Evolutionary conservation across 1,139 yeast genomes (phyloP), one percentile per base, ranked within the genome.

Genomic region (Magnusiomyces sp.): DNA sequence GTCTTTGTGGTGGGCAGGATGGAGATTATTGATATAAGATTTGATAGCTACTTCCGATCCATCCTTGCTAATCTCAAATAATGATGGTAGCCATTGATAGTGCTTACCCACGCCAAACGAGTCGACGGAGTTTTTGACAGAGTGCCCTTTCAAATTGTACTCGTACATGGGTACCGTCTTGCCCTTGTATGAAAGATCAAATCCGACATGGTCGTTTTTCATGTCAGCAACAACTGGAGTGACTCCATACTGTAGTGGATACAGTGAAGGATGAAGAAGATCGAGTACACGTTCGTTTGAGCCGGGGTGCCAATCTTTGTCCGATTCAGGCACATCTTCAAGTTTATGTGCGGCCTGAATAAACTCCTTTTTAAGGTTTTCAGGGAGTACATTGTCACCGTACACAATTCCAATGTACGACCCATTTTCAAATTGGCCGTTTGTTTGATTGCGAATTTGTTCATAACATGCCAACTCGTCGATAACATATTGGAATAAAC

Each of bases 291-390:
- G 64, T 14, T 69, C 58, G 42, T 66, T 55, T 0, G 72, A 63
- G 5, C 66, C 64, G 2, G 74, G 75, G 53, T 71, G 76, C 58
- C 68, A 71, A 55, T 72, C 75, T 33, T 50, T 52, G 41, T 51
- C 49, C 33, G 54, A 55, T 9, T 55, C 59, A 37, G 70, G 72
- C 61, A 78, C 76, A 51, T 92, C 94, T 64, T 88, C 96, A 9
- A 51, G 36, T 2, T 36, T 40, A 5, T 43, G 27, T 1, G 45
- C 54, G 23, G 46, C 48, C 13, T 48, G 44, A 40, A 45, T 16
- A 39, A 53, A 31, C 14, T 48, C 23, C 42, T 48, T 47, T 45
- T 57, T 56, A 19, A 55, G 45, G 31, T 50, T 55, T 0, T 39
- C 38, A 7, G 58, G 43, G 5, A 56, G 51, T 11, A 54, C 37